Evolutionary conservation across 1,139 yeast species (phyloP), one percentile per base, ranked within the genome.

Genomic region (Taphrina communis): DNA sequence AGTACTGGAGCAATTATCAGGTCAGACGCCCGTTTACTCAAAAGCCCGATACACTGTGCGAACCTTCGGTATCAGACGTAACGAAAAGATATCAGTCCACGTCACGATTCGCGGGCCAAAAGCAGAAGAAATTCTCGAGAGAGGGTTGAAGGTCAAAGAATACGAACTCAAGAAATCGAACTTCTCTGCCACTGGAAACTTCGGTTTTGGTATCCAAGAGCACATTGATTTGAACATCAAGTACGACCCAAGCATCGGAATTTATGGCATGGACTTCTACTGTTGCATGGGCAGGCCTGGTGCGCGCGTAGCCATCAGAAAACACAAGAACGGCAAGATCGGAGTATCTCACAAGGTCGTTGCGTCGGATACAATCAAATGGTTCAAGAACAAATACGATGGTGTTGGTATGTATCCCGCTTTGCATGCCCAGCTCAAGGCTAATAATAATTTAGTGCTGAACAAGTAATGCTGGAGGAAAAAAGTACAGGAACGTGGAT

Each of bases 231-330:
- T 94, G 84, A 99, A 99, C 88, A 94, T 94, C 90, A 95, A 95
- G 88, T 94, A 94, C 86, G 99, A 95, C 84, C 99, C 99, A 84
- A 87, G 90, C 82, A 95, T 94, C 81, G 99, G 99, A 84, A 94
- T 94, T 83, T 95, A 94, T 94, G 99, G 99, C 88, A 94, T 94
- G 99, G 99, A 94, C 85, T 94, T 94, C 89, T 95, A 92, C 94
- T 94, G 94, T 81, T 97, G 93, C 81, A 86, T 94, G 87, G 97
- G 97, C 83, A 93, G 99, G 86, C 96, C 97, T 81, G 99, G 99
- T 86, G 89, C 87, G 87, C 92, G 99, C 87, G 90, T 94, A 77
- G 87, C 98, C 81, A 94, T 97, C 88, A 94, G 99, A 89, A 94
- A 94, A 96, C 90, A 97, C 87, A 86, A 90, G 81, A 86, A 88